Percentiles rank a stretch among this genome's conserved stretches.
phyloP scores from a whole-genome alignment of 1,284 basidiomycete species.

The Fomitopsis pinicola region DNA sequence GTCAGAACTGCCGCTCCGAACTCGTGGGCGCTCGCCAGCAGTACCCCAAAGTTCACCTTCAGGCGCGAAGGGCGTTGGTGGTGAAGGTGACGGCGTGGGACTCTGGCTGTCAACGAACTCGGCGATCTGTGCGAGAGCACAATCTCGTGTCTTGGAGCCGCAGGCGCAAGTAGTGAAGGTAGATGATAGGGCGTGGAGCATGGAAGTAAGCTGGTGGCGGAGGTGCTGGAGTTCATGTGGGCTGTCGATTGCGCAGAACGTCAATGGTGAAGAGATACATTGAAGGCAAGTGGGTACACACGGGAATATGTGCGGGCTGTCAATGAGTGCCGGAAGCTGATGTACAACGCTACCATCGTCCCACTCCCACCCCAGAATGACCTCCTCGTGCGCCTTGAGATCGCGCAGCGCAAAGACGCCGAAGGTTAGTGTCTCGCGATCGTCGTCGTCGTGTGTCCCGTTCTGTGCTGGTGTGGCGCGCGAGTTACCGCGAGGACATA shows the following conservation, averaged over 20 bases:
- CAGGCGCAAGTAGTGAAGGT: conserved; percentile 81
- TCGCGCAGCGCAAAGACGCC: conserved; percentile 82
- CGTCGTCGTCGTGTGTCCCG: conserved; percentile 9
- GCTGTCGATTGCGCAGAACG: conserved; percentile 28
- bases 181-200: conserved; percentile 69
- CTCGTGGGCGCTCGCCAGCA: conserved; percentile 3
- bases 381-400: conserved; percentile 79
- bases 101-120: conserved; percentile 51
- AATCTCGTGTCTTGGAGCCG: conserved; percentile 54
- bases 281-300: conserved; percentile 33
- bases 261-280: conserved; percentile 19
- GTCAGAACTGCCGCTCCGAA: conserved; percentile 5
- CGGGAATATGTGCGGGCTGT: conserved; percentile 52
- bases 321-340: conserved; percentile 67
- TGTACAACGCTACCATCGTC: conserved; percentile 91
- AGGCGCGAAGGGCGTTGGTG: conserved; percentile 15
- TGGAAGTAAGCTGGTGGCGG: conserved; percentile 61
- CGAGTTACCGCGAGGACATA: conserved; percentile 42
- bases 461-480: not conserved
- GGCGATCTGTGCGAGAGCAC: conserved; percentile 65
- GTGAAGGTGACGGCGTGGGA: conserved; percentile 24
- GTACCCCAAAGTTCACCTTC: conserved; percentile 10
- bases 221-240: conserved; percentile 50
- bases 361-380: conserved; percentile 95
- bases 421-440: conserved; percentile 56